Evolutionary conservation across 2,329 filamentous ascomycete genomes (phyloP).

Genomic region (Cercospora zeae-maydis): DNA sequence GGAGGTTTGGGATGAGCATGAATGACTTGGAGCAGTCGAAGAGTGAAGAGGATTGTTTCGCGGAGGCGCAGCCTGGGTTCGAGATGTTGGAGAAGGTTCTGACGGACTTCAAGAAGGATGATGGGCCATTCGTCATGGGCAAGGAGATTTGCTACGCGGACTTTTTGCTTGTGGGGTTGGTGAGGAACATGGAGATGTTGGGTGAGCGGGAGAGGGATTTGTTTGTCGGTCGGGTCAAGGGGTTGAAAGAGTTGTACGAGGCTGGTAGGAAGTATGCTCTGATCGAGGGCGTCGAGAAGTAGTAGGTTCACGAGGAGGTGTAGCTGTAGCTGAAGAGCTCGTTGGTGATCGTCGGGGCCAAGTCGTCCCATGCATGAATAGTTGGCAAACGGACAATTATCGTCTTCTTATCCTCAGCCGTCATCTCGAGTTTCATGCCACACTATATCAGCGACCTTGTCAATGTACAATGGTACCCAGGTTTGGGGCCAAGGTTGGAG

Average conservation of each 20-base stretch:
- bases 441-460: neutral
- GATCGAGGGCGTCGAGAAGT: neutral
- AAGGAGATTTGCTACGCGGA: constrained; percentile 23
- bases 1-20: constrained; percentile 18
- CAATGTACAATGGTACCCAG: neutral
- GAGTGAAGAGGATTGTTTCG: constrained; percentile 16
- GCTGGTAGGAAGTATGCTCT: constrained; percentile 13
- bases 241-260: constrained; percentile 16
- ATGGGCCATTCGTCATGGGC: constrained; percentile 24
- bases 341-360: neutral
- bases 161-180: constrained; percentile 17
- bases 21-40: constrained; percentile 30
- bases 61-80: constrained; percentile 14
- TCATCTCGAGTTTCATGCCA: neutral
- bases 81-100: constrained; percentile 14
- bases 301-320: neutral
- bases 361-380: neutral
- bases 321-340: neutral
- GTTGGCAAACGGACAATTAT: neutral
- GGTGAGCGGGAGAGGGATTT: constrained; percentile 9
- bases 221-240: neutral
- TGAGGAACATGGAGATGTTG: constrained; percentile 17
- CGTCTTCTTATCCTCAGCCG: neutral
- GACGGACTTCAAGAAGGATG: constrained; percentile 20
- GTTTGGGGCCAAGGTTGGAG: neutral